Conservation (phyloP, 108 stramenopile genomes). For the Fistulifera solaris region DNA sequence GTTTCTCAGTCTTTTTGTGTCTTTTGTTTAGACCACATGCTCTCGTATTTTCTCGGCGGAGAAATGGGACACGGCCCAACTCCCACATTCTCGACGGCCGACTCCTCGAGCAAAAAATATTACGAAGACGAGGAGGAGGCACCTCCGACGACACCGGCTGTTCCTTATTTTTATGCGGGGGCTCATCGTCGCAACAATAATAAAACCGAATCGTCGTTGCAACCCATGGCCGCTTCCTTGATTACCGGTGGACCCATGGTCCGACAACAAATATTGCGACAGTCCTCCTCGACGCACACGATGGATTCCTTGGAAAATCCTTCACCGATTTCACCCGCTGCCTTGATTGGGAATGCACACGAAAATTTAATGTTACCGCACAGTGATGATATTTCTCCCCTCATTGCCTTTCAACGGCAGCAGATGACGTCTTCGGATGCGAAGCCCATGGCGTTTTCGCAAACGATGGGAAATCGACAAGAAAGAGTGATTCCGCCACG, state of each 20-base stretch:
- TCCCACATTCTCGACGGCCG: slow-evolving; percentile 7
- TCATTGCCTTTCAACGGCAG: neutral
- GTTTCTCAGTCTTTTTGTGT: neutral
- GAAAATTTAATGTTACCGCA: slow-evolving; percentile 77
- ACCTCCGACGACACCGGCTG: neutral
- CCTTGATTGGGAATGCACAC: slow-evolving; percentile 44
- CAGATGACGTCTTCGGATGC: neutral
- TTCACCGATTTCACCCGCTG: slow-evolving; percentile 67
- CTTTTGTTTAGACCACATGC: slow-evolving; percentile 70
- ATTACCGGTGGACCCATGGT: slow-evolving; percentile 39
- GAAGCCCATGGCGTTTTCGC: neutral
- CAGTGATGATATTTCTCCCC: neutral
- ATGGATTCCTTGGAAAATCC: too few species aligned
- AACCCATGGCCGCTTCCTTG: slow-evolving; percentile 36
- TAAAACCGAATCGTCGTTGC: slow-evolving; percentile 19
- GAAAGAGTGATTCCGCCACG: neutral
- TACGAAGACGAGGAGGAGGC: neutral
- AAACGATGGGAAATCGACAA: neutral
- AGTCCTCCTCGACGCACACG: too few species aligned
- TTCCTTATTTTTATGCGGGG: neutral
- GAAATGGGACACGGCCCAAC: slow-evolving; percentile 7
- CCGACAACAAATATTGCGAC: slow-evolving; percentile 1
- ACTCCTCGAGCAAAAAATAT: slow-evolving; percentile 1
- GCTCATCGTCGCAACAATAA: neutral
- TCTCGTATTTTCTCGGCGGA: slow-evolving; percentile 64